Percentiles rank a stretch among this genome's conserved stretches.
phyloP scores from a whole-genome alignment of 495 filamentous ascomycete genomes.

The Lasiosphaeria miniovina region DNA sequence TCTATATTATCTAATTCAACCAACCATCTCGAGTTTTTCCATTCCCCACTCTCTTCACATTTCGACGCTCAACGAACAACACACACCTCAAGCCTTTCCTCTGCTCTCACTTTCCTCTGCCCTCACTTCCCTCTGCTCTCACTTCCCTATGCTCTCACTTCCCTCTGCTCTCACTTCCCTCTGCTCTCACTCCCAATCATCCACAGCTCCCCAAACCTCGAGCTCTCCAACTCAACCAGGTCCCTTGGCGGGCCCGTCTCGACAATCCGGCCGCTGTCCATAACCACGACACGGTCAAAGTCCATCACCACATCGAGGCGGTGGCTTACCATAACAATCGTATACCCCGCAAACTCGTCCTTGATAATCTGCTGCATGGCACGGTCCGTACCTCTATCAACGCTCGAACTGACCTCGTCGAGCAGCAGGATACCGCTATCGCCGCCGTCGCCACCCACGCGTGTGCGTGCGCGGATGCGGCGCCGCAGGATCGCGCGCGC shows the following conservation, averaged over 20 bases:
- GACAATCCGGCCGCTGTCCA: slow-evolving; percentile 41
- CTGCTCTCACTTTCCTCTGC: background rate
- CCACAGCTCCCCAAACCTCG: slow-evolving; percentile 37
- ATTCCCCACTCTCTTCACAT: background rate
- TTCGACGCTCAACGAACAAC: background rate
- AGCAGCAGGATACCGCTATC: slow-evolving; percentile 36
- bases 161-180: background rate
- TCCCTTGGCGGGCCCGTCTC: slow-evolving; percentile 39
- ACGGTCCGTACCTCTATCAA: slow-evolving; percentile 45
- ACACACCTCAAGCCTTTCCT: background rate
- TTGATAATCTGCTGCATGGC: slow-evolving; percentile 43
- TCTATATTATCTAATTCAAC: too few species aligned
- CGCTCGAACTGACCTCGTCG: slow-evolving; percentile 42
- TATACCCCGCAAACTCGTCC: slow-evolving; percentile 43
- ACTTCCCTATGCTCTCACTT: background rate
- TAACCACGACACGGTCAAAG: slow-evolving; percentile 45
- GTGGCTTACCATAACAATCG: slow-evolving; percentile 48
- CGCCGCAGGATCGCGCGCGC: slow-evolving; percentile 56
- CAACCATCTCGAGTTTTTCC: too few species aligned
- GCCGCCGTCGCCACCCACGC: slow-evolving; percentile 6
- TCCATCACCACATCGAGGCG: slow-evolving; percentile 44
- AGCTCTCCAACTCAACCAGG: slow-evolving; percentile 29
- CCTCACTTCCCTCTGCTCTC: background rate
- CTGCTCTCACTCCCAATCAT: slow-evolving; percentile 19
- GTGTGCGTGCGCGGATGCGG: slow-evolving; percentile 18